These are phyloP conservation scores for Ramaria sp. DNA, from an alignment of 768 basidiomycete genomes.

Conservation along the genomic window DNA sequence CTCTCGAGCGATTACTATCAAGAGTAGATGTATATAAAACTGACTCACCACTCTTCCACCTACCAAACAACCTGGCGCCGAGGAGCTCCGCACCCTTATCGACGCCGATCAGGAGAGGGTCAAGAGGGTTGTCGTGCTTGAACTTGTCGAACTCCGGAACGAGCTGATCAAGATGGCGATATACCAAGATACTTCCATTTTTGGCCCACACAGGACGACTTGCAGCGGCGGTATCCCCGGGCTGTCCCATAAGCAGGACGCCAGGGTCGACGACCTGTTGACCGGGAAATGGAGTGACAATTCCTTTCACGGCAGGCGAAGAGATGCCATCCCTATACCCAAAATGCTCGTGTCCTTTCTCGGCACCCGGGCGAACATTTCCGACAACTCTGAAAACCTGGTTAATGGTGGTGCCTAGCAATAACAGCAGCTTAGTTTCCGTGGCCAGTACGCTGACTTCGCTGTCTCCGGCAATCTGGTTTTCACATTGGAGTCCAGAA, in stretches of 20 bases:
- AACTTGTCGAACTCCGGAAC: slow-evolving; percentile 26
- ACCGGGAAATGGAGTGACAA: slow-evolving; percentile 13
- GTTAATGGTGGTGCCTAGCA: slow-evolving; percentile 31
- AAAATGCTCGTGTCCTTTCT: slow-evolving; percentile 21
- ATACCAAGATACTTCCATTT: slow-evolving; percentile 43
- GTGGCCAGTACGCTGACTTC: slow-evolving; percentile 23
- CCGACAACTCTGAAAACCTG: slow-evolving; percentile 28
- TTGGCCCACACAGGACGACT: slow-evolving; percentile 31
- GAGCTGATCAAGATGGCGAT: slow-evolving; percentile 30
- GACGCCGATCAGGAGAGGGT: slow-evolving; percentile 12
- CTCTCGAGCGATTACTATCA: background rate
- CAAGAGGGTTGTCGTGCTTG: slow-evolving; percentile 14
- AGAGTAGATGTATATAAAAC: background rate
- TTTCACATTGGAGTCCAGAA: background rate
- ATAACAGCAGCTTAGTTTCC: slow-evolving; percentile 14
- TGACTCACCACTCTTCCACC: slow-evolving; percentile 24
- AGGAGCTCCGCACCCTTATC: slow-evolving; percentile 18
- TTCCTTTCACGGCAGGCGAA: slow-evolving; percentile 14
- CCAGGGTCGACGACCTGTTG: slow-evolving; percentile 13
- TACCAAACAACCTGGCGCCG: slow-evolving; percentile 30
- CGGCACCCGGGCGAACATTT: slow-evolving; percentile 19
- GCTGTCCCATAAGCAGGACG: slow-evolving; percentile 12
- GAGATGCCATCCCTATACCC: slow-evolving; percentile 18
- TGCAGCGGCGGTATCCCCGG: slow-evolving; percentile 1
- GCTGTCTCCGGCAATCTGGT: slow-evolving; percentile 31